Percentiles rank a stretch among this genome's conserved stretches.
Conservation (phyloP, 257 asterid genomes). For the Gentiana straminea region DNA sequence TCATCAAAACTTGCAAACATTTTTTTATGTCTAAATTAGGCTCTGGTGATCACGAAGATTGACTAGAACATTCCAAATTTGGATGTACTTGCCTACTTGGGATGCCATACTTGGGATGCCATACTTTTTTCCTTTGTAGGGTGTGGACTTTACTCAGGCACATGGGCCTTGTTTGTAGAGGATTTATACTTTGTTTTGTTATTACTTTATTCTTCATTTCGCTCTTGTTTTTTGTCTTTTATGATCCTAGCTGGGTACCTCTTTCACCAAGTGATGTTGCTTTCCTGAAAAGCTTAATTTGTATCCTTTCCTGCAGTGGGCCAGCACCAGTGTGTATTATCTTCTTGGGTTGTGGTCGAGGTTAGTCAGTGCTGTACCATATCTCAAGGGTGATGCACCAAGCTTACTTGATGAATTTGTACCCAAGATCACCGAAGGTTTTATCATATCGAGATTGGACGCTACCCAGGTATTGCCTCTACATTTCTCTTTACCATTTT, state of each 20-base stretch:
- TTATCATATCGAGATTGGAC: constrained; percentile 88
- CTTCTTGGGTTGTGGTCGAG: constrained; percentile 98
- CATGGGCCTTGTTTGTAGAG: not conserved
- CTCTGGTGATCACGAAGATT: not conserved
- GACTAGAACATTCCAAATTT: too few relatives aligned
- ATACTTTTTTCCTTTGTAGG: not conserved
- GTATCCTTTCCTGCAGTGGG: constrained; percentile 61
- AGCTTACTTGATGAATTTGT: constrained; percentile 96
- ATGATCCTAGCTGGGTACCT: not conserved
- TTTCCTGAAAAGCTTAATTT: constrained; percentile 1
- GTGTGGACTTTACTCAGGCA: not conserved
- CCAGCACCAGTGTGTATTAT: constrained; percentile 95
- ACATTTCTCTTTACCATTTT: constrained; percentile 2
- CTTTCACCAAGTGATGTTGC: not conserved
- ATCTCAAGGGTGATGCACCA: constrained; percentile 91
- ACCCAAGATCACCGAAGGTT: constrained; percentile 88
- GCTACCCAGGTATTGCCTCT: constrained; percentile 67
- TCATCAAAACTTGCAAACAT: not conserved
- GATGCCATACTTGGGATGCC: not conserved
- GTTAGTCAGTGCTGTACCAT: constrained; percentile 91
- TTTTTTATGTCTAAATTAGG: not conserved
- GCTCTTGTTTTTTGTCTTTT: not conserved
- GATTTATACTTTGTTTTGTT: not conserved
- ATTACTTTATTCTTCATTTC: not conserved
- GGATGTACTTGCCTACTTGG: not conserved